Conservation (phyloP, 495 filamentous ascomycete species). For the Penicilliopsis zonata region DNA sequence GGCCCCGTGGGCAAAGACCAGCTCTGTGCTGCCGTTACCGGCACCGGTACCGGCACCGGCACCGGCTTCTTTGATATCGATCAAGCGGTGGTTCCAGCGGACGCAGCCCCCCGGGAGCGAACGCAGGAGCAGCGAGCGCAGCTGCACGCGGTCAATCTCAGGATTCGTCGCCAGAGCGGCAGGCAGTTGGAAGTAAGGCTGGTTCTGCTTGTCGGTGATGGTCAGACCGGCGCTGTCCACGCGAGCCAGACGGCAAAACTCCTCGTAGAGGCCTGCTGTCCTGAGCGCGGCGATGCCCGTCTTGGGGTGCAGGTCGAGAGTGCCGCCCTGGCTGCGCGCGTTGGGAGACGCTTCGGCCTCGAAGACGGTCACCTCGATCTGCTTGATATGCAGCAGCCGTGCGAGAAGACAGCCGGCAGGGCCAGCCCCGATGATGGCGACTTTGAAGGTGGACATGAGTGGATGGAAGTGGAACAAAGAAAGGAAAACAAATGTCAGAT, state of each 20-base stretch:
- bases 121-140: slow-evolving; percentile 17
- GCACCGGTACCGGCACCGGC: no score
- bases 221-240: slow-evolving; percentile 27
- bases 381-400: no score
- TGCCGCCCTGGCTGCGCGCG: slow-evolving; percentile 34
- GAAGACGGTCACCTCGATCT: slow-evolving; percentile 27
- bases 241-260: slow-evolving; percentile 30
- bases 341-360: slow-evolving; percentile 31
- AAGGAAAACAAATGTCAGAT: no score
- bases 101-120: slow-evolving; percentile 11
- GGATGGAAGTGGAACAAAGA: no score
- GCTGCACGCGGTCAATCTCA: slow-evolving; percentile 17
- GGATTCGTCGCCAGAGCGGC: slow-evolving; percentile 6
- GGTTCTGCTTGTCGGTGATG: slow-evolving; percentile 7
- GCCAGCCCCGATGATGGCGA: no score
- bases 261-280: slow-evolving; percentile 34
- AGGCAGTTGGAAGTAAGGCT: slow-evolving; percentile 7
- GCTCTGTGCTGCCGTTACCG: no score
- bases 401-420: no score
- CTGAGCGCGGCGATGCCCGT: slow-evolving; percentile 39
- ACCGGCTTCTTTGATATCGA: slow-evolving; percentile 9
- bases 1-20: no score
- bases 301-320: slow-evolving; percentile 41
- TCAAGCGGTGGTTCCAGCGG: slow-evolving; percentile 13
- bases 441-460: no score